Evolutionary conservation across 495 filamentous ascomycete species (phyloP).

Genomic region (Penicillium parvum): DNA sequence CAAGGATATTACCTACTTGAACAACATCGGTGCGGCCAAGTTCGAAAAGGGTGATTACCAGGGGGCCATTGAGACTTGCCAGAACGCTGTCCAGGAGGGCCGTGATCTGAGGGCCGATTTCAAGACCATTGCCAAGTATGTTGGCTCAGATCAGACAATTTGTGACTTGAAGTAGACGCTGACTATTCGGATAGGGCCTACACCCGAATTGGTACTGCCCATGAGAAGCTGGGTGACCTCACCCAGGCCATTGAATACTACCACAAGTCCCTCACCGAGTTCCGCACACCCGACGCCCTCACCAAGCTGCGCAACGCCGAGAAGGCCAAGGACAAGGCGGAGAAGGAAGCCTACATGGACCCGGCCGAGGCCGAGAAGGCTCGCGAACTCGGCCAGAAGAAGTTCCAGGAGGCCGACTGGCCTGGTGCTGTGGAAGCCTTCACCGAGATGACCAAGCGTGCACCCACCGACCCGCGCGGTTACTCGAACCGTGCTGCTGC

Average conservation of each 20-base stretch:
- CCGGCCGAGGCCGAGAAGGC: slow-evolving; percentile 92
- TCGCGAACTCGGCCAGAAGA: slow-evolving; percentile 87
- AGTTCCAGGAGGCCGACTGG: slow-evolving; percentile 97
- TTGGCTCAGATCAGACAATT: no score
- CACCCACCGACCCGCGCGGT: slow-evolving; percentile 86
- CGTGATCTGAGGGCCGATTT: slow-evolving; percentile 85
- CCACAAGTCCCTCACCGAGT: slow-evolving; percentile 89
- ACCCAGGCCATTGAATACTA: slow-evolving; percentile 82
- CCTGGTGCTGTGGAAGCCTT: slow-evolving; percentile 93
- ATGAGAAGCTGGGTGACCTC: slow-evolving; percentile 84
- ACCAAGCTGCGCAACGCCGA: slow-evolving; percentile 91
- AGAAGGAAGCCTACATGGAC: slow-evolving; percentile 80
- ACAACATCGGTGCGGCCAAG: slow-evolving; percentile 90
- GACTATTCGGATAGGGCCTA: slow-evolving; percentile 53
- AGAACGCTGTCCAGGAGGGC: slow-evolving; percentile 85
- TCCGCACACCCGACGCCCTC: slow-evolving; percentile 91
- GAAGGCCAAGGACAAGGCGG: slow-evolving; percentile 73
- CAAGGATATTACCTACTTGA: slow-evolving; percentile 96
- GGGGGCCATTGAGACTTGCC: slow-evolving; percentile 77
- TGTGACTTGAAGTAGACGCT: no score
- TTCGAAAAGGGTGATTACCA: slow-evolving; percentile 95
- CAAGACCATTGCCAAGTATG: slow-evolving; percentile 94
- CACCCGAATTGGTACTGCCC: slow-evolving; percentile 81
- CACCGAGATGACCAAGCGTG: slow-evolving; percentile 94
- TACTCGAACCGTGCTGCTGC: slow-evolving; percentile 97